Conservation (phyloP, 305 asterid genomes). For the Striga hermonthica region DNA sequence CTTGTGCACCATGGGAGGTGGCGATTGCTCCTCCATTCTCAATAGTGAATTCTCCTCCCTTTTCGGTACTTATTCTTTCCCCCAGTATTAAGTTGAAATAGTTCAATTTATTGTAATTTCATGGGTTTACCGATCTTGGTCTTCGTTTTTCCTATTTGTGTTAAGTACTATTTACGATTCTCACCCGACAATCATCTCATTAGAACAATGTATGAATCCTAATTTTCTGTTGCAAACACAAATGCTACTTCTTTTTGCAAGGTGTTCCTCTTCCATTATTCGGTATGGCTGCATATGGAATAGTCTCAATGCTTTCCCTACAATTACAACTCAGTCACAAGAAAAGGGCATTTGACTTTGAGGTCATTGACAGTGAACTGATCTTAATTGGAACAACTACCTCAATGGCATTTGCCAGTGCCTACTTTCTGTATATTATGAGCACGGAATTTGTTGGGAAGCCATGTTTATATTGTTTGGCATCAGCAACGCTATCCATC, state of each 20-base stretch:
- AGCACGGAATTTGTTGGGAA: slow-evolving; percentile 55
- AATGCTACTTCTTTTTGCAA: slow-evolving; percentile 32
- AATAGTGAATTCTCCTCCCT: slow-evolving; percentile 55
- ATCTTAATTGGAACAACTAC: slow-evolving; percentile 33
- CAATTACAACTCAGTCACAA: not conserved
- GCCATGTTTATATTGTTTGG: slow-evolving; percentile 57
- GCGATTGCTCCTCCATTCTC: slow-evolving; percentile 51
- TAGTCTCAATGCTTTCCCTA: not conserved
- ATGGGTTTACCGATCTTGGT: no score
- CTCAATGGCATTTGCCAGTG: slow-evolving; percentile 67
- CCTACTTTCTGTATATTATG: slow-evolving; percentile 62
- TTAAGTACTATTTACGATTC: no score
- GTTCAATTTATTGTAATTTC: not conserved
- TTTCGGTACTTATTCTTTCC: slow-evolving; percentile 13
- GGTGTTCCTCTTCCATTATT: slow-evolving; percentile 72
- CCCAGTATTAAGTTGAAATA: not conserved
- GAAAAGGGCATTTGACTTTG: slow-evolving; percentile 36
- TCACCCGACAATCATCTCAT: not conserved
- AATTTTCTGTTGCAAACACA: no score
- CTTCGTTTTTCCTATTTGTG: no score
- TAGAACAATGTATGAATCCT: not conserved
- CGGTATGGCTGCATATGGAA: slow-evolving; percentile 69
- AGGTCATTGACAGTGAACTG: slow-evolving; percentile 34
- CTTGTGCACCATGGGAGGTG: slow-evolving; percentile 51
- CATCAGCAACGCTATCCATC: slow-evolving; percentile 56